Evolutionary conservation across 352 stramenopile species (phyloP).

Genomic region (Paralagenidium karlingii): DNA sequence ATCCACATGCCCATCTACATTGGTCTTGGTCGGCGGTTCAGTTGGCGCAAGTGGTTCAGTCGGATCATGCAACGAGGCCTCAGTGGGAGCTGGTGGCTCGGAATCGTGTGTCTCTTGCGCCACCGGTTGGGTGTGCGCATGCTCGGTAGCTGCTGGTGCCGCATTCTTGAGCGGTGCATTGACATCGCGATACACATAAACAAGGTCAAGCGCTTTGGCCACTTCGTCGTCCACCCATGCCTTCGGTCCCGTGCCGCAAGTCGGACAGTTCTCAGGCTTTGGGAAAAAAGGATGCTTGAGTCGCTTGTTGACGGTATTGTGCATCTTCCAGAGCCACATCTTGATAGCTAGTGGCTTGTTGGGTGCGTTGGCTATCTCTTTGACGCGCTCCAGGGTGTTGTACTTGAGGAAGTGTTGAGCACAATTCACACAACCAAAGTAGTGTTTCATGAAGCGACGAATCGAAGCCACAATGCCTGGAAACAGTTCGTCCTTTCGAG

Average conservation of each 20-base stretch:
- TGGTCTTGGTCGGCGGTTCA: slow-evolving; percentile 2
- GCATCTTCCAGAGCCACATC: slow-evolving; percentile 74
- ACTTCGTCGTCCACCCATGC: slow-evolving; percentile 63
- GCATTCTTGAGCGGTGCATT: slow-evolving; percentile 16
- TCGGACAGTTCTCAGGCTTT: slow-evolving; percentile 57
- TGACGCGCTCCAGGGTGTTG: slow-evolving; percentile 56
- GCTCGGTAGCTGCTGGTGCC: slow-evolving; percentile 1
- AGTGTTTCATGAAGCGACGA: slow-evolving; percentile 76
- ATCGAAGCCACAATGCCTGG: slow-evolving; percentile 62
- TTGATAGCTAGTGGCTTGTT: slow-evolving; percentile 56
- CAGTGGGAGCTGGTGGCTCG: slow-evolving; percentile 2
- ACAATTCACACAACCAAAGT: slow-evolving; percentile 71
- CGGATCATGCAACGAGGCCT: neutral
- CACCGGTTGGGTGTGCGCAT: too few species aligned
- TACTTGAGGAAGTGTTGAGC: slow-evolving; percentile 66
- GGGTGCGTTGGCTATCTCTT: slow-evolving; percentile 40
- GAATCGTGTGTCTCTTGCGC: neutral
- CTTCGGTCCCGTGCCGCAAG: slow-evolving; percentile 36
- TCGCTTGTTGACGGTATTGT: slow-evolving; percentile 77
- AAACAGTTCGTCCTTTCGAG: slow-evolving; percentile 34
- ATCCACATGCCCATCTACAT: slow-evolving; percentile 9
- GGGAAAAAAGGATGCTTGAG: slow-evolving; percentile 64
- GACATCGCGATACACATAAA: slow-evolving; percentile 53
- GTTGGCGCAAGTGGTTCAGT: slow-evolving; percentile 8
- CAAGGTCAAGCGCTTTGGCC: slow-evolving; percentile 58